phyloP scores from a whole-genome alignment of 441 rosid genomes.

The Populus trichocarpa region DNA sequence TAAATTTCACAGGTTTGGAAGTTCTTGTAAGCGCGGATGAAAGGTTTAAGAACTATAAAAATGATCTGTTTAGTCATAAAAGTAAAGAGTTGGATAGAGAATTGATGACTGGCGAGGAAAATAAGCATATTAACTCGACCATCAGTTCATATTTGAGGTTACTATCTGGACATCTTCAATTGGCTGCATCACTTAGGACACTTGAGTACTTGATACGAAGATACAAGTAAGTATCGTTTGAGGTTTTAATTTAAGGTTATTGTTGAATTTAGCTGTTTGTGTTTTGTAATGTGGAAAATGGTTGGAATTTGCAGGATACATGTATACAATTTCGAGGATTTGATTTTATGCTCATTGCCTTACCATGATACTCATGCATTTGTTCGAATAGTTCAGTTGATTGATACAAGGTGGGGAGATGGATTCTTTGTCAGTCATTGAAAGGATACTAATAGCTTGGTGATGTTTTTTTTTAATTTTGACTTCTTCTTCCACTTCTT shows the following conservation, averaged over 20 bases:
- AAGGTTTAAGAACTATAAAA: slow-evolving; percentile 60
- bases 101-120: slow-evolving; percentile 59
- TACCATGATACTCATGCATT: slow-evolving; percentile 91
- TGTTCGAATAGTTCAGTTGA: slow-evolving; percentile 79
- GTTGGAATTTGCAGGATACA: slow-evolving; percentile 60
- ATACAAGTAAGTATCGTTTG: slow-evolving; percentile 59
- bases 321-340: slow-evolving; percentile 71
- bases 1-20: slow-evolving; percentile 68
- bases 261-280: slow-evolving; percentile 9
- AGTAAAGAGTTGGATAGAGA: slow-evolving; percentile 88
- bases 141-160: slow-evolving; percentile 60
- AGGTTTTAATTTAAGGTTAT: background rate
- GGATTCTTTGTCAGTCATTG: background rate
- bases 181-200: slow-evolving; percentile 62
- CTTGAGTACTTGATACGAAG: slow-evolving; percentile 93
- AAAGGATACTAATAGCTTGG: background rate
- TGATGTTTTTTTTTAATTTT: slow-evolving; percentile 4
- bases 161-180: slow-evolving; percentile 71
- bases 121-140: slow-evolving; percentile 52
- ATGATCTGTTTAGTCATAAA: slow-evolving; percentile 71
- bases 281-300: background rate
- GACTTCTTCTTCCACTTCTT: slow-evolving; percentile 1
- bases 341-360: slow-evolving; percentile 80
- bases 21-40: slow-evolving; percentile 62
- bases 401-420: slow-evolving; percentile 66